These are phyloP conservation scores for Daldinia vernicosa DNA, from an alignment of 495 filamentous ascomycete genomes.

Conservation along the genomic window DNA sequence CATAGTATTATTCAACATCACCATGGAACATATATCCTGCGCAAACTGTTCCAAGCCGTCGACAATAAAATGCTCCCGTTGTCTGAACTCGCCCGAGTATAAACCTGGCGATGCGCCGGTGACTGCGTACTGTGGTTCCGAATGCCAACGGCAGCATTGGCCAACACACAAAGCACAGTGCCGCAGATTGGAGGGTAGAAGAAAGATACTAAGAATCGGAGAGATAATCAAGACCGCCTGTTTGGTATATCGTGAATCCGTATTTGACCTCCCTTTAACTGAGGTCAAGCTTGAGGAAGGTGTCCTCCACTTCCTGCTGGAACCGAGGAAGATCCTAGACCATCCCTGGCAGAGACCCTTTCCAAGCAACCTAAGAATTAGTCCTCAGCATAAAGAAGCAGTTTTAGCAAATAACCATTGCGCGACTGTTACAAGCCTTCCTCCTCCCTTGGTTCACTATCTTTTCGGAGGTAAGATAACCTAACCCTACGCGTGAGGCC, in stretches of 20 bases:
- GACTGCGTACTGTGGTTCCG: not conserved
- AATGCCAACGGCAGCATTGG: not conserved
- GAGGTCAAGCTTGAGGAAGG: not conserved
- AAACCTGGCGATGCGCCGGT: not conserved
- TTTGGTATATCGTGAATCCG: not conserved
- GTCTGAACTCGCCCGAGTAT: not conserved
- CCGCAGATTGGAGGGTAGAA: not conserved
- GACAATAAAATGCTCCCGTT: not conserved
- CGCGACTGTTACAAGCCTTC: not conserved
- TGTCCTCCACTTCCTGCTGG: not conserved
- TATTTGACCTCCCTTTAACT: not conserved
- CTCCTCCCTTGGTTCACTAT: not conserved
- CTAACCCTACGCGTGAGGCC: not conserved
- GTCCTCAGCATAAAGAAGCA: not conserved
- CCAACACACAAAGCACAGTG: not conserved
- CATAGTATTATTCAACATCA: no score
- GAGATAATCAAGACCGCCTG: not conserved
- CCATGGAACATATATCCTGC: not conserved
- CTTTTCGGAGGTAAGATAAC: not conserved
- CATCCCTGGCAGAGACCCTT: not conserved
- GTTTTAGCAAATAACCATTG: not conserved
- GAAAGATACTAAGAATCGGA: not conserved
- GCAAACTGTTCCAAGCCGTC: slow-evolving; percentile 1
- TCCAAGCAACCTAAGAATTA: not conserved
- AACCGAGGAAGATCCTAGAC: not conserved